A percentile compares a stretch with the other conserved stretches of the same genome.
These are phyloP conservation scores for Triticum urartu DNA, from an alignment of 176 grass and related monocot species.

Conservation along the genomic window DNA sequence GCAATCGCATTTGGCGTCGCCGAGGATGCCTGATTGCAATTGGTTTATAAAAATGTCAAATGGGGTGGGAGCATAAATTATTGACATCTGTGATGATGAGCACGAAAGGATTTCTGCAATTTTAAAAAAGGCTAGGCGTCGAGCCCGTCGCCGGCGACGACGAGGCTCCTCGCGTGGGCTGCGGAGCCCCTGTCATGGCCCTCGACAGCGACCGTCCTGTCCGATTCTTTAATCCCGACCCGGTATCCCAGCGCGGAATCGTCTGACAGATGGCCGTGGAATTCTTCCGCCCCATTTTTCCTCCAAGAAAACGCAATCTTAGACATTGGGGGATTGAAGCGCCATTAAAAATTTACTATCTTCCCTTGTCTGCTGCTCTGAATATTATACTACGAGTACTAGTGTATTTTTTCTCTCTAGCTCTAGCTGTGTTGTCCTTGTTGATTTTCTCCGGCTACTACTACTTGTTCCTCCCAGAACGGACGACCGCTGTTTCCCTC, in stretches of 20 bases:
- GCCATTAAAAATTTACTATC: background rate
- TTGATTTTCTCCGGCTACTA: constrained; percentile 49
- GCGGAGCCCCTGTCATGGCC: constrained; percentile 34
- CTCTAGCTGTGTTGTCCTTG: constrained; percentile 10
- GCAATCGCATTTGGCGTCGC: constrained; percentile 18
- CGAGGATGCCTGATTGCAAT: constrained; percentile 12
- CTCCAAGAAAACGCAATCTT: constrained; percentile 4
- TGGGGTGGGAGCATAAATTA: background rate
- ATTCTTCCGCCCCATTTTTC: constrained; percentile 10
- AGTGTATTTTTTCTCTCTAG: background rate
- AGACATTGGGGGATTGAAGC: constrained; percentile 5
- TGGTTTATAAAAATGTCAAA: constrained; percentile 17
- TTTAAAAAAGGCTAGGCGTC: background rate
- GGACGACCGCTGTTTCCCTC: constrained; percentile 42
- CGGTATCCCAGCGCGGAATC: constrained; percentile 32
- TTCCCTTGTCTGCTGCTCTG: background rate
- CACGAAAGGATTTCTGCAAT: constrained; percentile 16
- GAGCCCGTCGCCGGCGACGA: constrained; percentile 45
- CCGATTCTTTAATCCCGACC: constrained; percentile 16
- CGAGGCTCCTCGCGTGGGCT: constrained; percentile 17
- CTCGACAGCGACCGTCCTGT: constrained; percentile 28
- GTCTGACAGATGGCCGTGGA: constrained; percentile 34
- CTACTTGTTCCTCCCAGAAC: constrained; percentile 31
- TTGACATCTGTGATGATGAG: constrained; percentile 31
- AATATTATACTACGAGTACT: background rate